These are phyloP conservation scores for Rubia balearica DNA, from an alignment of 305 asterid species.

Conservation along the genomic window DNA sequence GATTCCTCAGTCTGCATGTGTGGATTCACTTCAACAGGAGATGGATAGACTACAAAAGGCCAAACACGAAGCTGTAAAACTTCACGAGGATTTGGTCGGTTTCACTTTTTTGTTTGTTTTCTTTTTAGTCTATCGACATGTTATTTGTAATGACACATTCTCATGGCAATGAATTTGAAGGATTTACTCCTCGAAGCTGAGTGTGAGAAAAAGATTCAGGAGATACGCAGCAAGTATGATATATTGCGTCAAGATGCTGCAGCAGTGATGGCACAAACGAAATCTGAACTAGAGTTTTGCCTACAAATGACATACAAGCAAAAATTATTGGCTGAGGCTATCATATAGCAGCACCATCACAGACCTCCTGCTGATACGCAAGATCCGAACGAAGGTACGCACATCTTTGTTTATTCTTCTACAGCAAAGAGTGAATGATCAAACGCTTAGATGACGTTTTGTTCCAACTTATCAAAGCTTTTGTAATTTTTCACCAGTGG, in stretches of 20 bases:
- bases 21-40: slow-evolving; percentile 31
- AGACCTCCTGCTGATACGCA: neutral
- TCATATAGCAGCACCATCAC: slow-evolving; percentile 13
- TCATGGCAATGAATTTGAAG: slow-evolving; percentile 26
- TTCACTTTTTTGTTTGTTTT: neutral
- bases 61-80: slow-evolving; percentile 26
- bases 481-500: neutral
- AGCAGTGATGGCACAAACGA: slow-evolving; percentile 26
- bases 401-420: neutral
- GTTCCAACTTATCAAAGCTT: neutral
- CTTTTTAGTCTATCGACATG: slow-evolving; percentile 10
- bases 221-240: slow-evolving; percentile 44
- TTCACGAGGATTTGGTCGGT: slow-evolving; percentile 45
- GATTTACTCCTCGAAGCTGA: slow-evolving; percentile 29
- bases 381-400: slow-evolving; percentile 18
- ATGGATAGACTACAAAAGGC: slow-evolving; percentile 35
- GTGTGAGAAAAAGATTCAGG: slow-evolving; percentile 35
- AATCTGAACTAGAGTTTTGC: slow-evolving; percentile 24
- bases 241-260: slow-evolving; percentile 34
- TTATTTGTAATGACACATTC: neutral
- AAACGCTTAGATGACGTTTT: neutral
- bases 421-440: too few relatives aligned
- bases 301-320: slow-evolving; percentile 22
- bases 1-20: slow-evolving; percentile 23
- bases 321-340: slow-evolving; percentile 37